Evolutionary conservation across 2,329 filamentous ascomycete genomes (phyloP), one percentile per base, ranked within the genome.

Genomic region (Claviceps fusiformis): DNA sequence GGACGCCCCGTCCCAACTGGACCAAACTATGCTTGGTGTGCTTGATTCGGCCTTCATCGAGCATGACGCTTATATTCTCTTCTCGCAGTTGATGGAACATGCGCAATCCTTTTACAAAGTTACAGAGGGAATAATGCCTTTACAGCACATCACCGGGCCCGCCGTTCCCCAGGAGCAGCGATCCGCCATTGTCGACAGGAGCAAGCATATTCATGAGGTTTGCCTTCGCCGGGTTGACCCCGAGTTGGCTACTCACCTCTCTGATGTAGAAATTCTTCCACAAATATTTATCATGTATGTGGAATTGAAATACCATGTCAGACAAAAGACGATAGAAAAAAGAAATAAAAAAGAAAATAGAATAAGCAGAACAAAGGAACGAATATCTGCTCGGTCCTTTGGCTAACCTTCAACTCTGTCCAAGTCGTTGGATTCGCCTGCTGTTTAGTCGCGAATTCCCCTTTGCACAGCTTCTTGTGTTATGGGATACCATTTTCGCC

Each of bases 401-500:
- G 24, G 41, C 57, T 57, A 49, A 54, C 37, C 35, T 57, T 17
- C 29, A n/a, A 1, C 2, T 24, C 31, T 35, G 10, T 19, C 46
- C 15, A 27, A 91, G 87, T 59, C 89, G 93, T 56, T 98, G 93
- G 93, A 87, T 97, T 56, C 83, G 93, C 33, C 80, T 98, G 1
- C 73, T 98, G 0, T 97, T 97, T 65, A 91, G 92, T 51, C 81
- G 93, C 60, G 93, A 98, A 67, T 97, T 96, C 62, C 82, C 89
- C 0, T 95, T 97, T 58, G 82, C 91, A 54, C 83, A 95, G 58
- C 79, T 91, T 45, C 78, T 98, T 43, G 74, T 81, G 27, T 78
- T 98, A 55, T 98, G 93, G 93, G 93, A 98, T 70, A 80, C 85
- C 8, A 75, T 98, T 1, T 95, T 98, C 66, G 87, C 91, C 2